Evolutionary conservation across 2,329 filamentous ascomycete genomes (phyloP), one percentile per base, ranked within the genome.

Genomic region (Fusarium ramigenum): DNA sequence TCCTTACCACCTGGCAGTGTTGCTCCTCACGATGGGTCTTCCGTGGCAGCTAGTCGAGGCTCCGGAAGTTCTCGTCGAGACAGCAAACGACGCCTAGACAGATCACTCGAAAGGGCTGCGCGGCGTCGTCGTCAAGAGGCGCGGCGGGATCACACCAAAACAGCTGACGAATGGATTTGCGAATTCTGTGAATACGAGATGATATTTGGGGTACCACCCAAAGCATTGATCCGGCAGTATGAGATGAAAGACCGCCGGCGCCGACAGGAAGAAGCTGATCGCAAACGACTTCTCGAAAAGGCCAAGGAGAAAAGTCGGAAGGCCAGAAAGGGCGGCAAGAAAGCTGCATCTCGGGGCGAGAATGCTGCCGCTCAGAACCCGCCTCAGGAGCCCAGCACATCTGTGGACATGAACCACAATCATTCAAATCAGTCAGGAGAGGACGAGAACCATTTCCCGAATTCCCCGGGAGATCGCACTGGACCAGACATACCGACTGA

Each of bases 141-240:
- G 63, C 97, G 96, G 80, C 90, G 90, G 77, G 91, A 93, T 77
- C 92, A 93, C 4, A 93, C 93, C 4, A 83, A 84, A 37, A 75
- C 77, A 4, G 92, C 94, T 73, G 93, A 97, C 69, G 89, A 95
- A 57, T 98, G 95, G 93, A 95, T 98, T 52, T 99, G 96, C 83
- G 94, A 98, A 79, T 98, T 98, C 80, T 99, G 96, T 85, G 96
- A 99, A 82, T 99, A 98, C 80, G 96, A 98, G 83, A 90, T 91
- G 59, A 98, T 99, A 56, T 98, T 97, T 80, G 96, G 96, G n/a
- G 88, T 88, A 59, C 93, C 93, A 5, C 96, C 96, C 0, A 88
- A 90, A 76, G 94, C 94, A 56, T 84, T 99, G 61, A 97, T 98
- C 72, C 90, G 93, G 44, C 91, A 95, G 70, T 99, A 98, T 79